Evolutionary conservation across 106 monocot genomes (phyloP).

Genomic region (Amphibolis antarctica): DNA sequence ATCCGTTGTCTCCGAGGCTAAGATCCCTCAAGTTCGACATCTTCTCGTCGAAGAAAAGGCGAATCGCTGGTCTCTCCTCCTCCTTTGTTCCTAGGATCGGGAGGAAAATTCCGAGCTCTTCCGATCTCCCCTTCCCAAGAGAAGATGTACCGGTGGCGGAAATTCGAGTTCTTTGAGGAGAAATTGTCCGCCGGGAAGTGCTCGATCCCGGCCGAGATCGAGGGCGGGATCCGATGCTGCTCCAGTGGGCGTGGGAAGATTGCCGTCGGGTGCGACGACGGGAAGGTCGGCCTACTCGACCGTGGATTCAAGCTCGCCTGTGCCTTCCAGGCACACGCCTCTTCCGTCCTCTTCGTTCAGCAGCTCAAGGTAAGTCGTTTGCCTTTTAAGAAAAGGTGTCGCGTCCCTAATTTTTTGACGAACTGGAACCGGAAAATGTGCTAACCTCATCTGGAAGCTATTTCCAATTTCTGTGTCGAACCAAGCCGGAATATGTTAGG

Average conservation of each 20-base stretch:
- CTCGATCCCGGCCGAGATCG: slow-evolving; percentile 48
- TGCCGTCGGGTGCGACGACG: slow-evolving; percentile 69
- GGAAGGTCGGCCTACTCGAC: slow-evolving; percentile 63
- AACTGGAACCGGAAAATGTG: background rate
- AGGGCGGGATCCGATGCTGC: slow-evolving; percentile 41
- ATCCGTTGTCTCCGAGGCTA: too few species aligned
- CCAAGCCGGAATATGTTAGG: too few species aligned
- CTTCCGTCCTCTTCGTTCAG: slow-evolving; percentile 69
- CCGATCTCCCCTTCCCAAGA: background rate
- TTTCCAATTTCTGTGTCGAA: background rate
- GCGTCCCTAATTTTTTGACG: background rate
- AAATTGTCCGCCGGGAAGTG: slow-evolving; percentile 57
- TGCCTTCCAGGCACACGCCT: slow-evolving; percentile 62
- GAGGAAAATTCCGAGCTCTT: background rate
- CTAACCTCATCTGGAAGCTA: background rate
- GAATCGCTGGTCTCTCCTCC: background rate
- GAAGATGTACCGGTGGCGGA: slow-evolving; percentile 34
- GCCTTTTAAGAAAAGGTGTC: background rate
- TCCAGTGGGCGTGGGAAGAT: slow-evolving; percentile 65
- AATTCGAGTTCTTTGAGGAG: slow-evolving; percentile 98
- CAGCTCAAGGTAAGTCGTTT: slow-evolving; percentile 63
- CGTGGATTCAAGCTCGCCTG: slow-evolving; percentile 61
- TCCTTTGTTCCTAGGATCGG: background rate
- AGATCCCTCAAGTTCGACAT: too few species aligned
- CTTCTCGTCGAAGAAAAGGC: background rate